Base-by-base conservation (phyloP, 2,329 filamentous ascomycete species). In the Xylariales sp. region DNA sequence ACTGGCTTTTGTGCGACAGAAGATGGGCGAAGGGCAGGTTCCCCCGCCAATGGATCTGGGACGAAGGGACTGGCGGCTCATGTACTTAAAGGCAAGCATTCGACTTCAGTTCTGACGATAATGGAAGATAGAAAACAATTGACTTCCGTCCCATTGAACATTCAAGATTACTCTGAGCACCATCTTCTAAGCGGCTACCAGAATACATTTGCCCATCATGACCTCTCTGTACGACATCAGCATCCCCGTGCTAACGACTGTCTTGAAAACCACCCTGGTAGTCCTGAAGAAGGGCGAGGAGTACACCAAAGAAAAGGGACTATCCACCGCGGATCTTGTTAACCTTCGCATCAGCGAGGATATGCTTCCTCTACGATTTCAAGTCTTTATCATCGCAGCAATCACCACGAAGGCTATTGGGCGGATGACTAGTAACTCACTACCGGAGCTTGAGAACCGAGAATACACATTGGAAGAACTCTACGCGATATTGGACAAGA, bases 321-420 rank as follows among this genome's bases (percentile, higher is more conserved):
- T 34, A 3, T 31, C 28, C 20, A 21, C 28, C 34, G 20, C 35
- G 4, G 46, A 39, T 16, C 47, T 66, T 42, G 49, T 56, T 45
- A 38, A 49, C 8, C 58, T 60, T 27, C 54, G 52, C 34, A 51
- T 69, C 40, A 33, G 51, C 50, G 49, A 55, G 4, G 65, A 70
- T 62, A 70, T 70, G 67, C 53, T 64, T 3, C 61, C 64, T 42
- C 54, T 70, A 35, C 49, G 36, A 45, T 63, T 64, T 55, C 67
- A 70, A 51, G 55, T 68, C 42, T 42, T 52, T 51, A 47, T 58
- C 36, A 46, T 38, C 20, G 32, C 29, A 9, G 7, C 10, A 4
- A 31, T 52, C 33, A 53, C 55, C 48, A 60, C 66, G 50, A 27
- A 49, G 5, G 46, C 57, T 14, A 46, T 49, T 41, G 68, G 67